Percentiles rank a stretch among this genome's conserved stretches.
Evolutionary conservation across 1,284 basidiomycete species (phyloP).

Genomic region (Anthracocystis panici-leucophaei): DNA sequence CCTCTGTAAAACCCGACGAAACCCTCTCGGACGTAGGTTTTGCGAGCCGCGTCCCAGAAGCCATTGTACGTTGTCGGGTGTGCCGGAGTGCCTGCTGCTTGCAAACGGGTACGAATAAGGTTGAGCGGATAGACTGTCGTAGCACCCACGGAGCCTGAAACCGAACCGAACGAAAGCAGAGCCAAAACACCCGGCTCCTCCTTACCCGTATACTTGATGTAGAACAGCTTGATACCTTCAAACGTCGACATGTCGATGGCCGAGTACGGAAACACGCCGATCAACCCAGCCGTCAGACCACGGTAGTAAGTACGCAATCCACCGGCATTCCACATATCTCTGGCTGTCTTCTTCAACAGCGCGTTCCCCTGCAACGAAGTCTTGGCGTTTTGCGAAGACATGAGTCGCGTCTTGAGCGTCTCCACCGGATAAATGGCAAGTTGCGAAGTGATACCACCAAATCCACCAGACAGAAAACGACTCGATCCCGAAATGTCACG

Average conservation of each 20-base stretch:
- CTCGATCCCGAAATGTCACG: slow-evolving; percentile 90
- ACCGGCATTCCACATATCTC: slow-evolving; percentile 82
- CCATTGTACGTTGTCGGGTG: slow-evolving; percentile 77
- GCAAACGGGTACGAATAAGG: slow-evolving; percentile 90
- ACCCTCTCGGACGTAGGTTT: slow-evolving; percentile 87
- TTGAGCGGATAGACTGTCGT: slow-evolving; percentile 70
- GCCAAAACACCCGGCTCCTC: slow-evolving; percentile 71
- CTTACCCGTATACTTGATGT: slow-evolving; percentile 69
- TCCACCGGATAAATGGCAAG: slow-evolving; percentile 73
- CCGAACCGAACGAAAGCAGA: slow-evolving; percentile 70
- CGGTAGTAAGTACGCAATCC: slow-evolving; percentile 88
- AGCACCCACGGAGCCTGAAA: slow-evolving; percentile 71
- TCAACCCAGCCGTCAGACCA: slow-evolving; percentile 78
- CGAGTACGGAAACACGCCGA: slow-evolving; percentile 71
- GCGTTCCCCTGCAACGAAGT: slow-evolving; percentile 76
- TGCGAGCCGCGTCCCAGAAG: slow-evolving; percentile 83
- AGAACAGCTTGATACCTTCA: slow-evolving; percentile 71
- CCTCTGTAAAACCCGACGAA: slow-evolving; percentile 96
- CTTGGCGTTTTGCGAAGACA: slow-evolving; percentile 78
- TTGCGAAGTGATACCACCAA: slow-evolving; percentile 94
- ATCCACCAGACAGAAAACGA: slow-evolving; percentile 92
- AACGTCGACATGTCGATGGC: slow-evolving; percentile 71
- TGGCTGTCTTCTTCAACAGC: slow-evolving; percentile 74
- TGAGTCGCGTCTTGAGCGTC: slow-evolving; percentile 71
- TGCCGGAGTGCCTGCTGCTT: slow-evolving; percentile 81